phyloP scores from a whole-genome alignment of 148 eudicot genomes.

The Fagopyrum homotropicum region DNA sequence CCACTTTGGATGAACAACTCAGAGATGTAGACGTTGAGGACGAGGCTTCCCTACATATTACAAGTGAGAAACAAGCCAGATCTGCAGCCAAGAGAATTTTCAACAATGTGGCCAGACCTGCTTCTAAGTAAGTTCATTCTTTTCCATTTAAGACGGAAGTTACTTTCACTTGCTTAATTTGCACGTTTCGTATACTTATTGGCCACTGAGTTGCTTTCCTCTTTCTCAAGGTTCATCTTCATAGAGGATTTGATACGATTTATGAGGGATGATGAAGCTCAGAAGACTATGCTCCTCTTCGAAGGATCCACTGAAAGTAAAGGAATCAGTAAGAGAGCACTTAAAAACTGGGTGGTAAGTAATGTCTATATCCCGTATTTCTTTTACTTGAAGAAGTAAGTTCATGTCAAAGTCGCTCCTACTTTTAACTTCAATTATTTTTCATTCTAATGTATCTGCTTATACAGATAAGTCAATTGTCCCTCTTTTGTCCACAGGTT shows the following conservation, averaged over 20 bases:
- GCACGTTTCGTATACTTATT: too few species aligned
- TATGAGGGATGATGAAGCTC: slow-evolving; percentile 74
- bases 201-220: too few species aligned
- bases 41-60: slow-evolving; percentile 43
- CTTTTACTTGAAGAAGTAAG: too few species aligned
- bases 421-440: too few species aligned
- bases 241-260: slow-evolving; percentile 72
- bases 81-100: slow-evolving; percentile 62
- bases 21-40: slow-evolving; percentile 36
- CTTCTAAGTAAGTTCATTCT: slow-evolving; percentile 39
- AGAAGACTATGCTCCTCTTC: slow-evolving; percentile 43
- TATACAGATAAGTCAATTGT: neutral
- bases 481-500: slow-evolving; percentile 29
- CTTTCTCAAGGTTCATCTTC: slow-evolving; percentile 33
- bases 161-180: too few species aligned
- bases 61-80: slow-evolving; percentile 64
- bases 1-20: slow-evolving; percentile 67
- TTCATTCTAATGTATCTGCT: too few species aligned
- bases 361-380: neutral
- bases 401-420: too few species aligned
- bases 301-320: slow-evolving; percentile 59
- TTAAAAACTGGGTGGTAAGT: slow-evolving; percentile 89
- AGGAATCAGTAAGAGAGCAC: slow-evolving; percentile 71
- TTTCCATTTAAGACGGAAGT: too few species aligned
- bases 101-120: slow-evolving; percentile 53